Percentiles rank a stretch among this genome's conserved stretches.
Evolutionary conservation across 805 yeast species (phyloP).

Genomic region (Vanderwaltozyma polyspora): DNA sequence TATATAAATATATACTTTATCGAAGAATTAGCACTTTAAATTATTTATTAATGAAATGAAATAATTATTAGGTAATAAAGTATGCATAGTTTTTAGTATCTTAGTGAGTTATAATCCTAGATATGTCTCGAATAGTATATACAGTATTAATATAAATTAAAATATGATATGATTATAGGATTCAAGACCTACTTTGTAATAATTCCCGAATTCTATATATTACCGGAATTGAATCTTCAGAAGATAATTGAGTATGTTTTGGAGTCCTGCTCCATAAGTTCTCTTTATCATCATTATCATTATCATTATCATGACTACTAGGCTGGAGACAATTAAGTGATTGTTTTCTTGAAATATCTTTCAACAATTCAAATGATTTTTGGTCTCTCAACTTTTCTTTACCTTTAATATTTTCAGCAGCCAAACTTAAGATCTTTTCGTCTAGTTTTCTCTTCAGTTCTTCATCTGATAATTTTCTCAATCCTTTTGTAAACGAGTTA

Average conservation of each 20-base stretch:
- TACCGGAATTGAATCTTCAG: conserved; percentile 26
- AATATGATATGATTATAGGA: too few species aligned
- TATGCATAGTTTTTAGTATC: too few species aligned
- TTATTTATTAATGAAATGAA: not conserved
- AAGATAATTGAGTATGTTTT: conserved; percentile 6
- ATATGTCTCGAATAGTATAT: too few species aligned
- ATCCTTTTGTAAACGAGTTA: not conserved
- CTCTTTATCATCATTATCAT: too few species aligned
- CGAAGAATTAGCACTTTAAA: not conserved
- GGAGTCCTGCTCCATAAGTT: conserved; percentile 14
- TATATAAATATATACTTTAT: too few species aligned
- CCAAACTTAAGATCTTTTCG: conserved; percentile 19
- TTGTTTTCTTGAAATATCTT: conserved; percentile 1
- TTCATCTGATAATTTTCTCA: conserved; percentile 14
- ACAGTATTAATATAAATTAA: too few species aligned
- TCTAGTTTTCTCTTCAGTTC: conserved; percentile 20
- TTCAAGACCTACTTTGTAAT: conserved; percentile 6
- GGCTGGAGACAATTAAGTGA: too few species aligned
- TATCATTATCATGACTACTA: too few species aligned
- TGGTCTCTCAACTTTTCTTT: conserved; percentile 20
- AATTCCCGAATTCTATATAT: conserved; percentile 21
- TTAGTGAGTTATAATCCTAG: too few species aligned
- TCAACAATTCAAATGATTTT: conserved; percentile 23
- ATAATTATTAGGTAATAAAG: too few species aligned
- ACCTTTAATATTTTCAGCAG: conserved; percentile 23